Evolutionary conservation across 805 yeast genomes (phyloP).

Genomic region (Lachancea lanzarotensis): DNA sequence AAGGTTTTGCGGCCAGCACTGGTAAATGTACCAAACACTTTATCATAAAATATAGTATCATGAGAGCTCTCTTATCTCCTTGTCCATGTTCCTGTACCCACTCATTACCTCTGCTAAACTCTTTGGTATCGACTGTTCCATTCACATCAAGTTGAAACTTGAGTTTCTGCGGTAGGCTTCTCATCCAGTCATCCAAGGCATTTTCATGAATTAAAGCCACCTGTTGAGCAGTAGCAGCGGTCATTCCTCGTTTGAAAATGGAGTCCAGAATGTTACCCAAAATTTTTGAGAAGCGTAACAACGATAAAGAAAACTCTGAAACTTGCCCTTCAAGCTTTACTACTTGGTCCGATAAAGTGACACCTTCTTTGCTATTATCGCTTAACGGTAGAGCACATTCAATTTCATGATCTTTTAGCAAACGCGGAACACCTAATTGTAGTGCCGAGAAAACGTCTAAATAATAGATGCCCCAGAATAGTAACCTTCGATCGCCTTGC

Average conservation of each 20-base stretch:
- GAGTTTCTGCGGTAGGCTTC: constrained; percentile 55
- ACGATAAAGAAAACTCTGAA: constrained; percentile 51
- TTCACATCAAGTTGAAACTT: constrained; percentile 59
- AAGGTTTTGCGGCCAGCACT: constrained; percentile 41
- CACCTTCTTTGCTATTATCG: constrained; percentile 49
- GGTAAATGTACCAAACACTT: constrained; percentile 61
- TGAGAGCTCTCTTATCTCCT: constrained; percentile 44
- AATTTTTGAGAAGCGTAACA: constrained; percentile 65
- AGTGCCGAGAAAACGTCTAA: constrained; percentile 71
- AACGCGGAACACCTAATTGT: constrained; percentile 74
- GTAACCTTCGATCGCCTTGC: constrained; percentile 74
- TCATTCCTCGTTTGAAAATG: constrained; percentile 52
- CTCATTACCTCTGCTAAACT: constrained; percentile 13
- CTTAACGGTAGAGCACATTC: constrained; percentile 80
- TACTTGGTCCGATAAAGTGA: constrained; percentile 40
- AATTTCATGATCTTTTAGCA: constrained; percentile 72
- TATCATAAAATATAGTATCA: constrained; percentile 55
- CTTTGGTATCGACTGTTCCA: constrained; percentile 34
- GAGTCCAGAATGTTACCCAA: constrained; percentile 68
- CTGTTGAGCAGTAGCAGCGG: constrained; percentile 24
- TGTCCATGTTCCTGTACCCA: constrained; percentile 16
- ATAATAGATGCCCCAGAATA: constrained; percentile 79
- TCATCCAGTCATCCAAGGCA: constrained; percentile 71
- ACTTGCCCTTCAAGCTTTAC: constrained; percentile 65
- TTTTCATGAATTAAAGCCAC: constrained; percentile 46